Evolutionary conservation across 139 green algal species (phyloP), one percentile per base, ranked within the genome.

Genomic region (Auxenochlorella pyrenoidosa): DNA sequence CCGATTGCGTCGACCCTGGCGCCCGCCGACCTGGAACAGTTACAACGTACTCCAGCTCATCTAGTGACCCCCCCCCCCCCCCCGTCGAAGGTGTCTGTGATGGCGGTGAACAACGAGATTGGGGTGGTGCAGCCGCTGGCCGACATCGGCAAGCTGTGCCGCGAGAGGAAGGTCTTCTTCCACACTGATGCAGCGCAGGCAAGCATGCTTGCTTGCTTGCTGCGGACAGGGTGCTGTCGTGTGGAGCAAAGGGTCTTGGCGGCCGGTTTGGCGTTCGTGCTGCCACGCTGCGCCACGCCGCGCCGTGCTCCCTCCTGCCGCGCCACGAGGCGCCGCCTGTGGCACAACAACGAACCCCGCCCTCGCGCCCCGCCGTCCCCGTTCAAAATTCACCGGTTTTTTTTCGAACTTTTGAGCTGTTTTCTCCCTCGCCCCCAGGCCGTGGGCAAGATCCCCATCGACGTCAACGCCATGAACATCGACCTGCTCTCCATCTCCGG

Each of bases 71-170:
- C 26, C 28, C 63, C 63, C 12, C 63, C 63, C 30, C 24, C 2
- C 1, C 26, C 1, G 6, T 2, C 16, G 36, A 71, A 87, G 83
- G 84, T 92, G 28, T 98, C 94, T 10, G 88, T 99, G 65, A 99
- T 99, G 97, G 91, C 94, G 13, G 95, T 99, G 51, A 99, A 99
- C 93, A 99, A 99, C 87, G 98, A 99, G 92, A 99, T 99, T 81
- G 98, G 95, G 19, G 93, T 96, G 79, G 85, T 98, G 28, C 97
- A 99, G 93, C 97, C 97, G 6, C 83, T 99, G 41, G 88, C 92
- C 79, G 95, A 99, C 89, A 99, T 99, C 66, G 97, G 97, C 19
- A 88, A 86, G 51, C 71, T 99, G 51, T 99, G 96, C 91, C 91
- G 96, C 30, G 43, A 90, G 71, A 86, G 86, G 16, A 96, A 96